Conservation (phyloP, 1,284 basidiomycete species). For the Pseudozyma sp. region DNA sequence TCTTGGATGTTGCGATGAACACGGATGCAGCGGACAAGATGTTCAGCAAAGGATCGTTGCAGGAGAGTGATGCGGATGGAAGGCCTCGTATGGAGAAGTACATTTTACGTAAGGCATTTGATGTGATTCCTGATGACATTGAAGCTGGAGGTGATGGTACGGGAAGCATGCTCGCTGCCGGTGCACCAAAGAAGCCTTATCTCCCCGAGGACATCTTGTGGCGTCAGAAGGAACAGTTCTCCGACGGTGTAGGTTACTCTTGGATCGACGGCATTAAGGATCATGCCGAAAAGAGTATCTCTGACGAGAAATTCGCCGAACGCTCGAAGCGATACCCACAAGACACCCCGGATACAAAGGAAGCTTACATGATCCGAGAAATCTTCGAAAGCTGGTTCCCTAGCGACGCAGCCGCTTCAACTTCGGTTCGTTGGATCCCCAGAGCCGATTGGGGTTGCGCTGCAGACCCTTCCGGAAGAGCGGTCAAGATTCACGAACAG, state of each 20-base stretch:
- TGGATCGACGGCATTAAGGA: conserved; percentile 99
- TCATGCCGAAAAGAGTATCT: conserved; percentile 80
- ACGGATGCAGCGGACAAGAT: conserved; percentile 88
- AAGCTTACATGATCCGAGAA: conserved; percentile 94
- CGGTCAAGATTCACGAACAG: conserved; percentile 93
- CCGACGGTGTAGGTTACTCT: conserved; percentile 98
- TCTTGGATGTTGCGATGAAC: conserved; percentile 94
- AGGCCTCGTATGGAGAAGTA: conserved; percentile 75
- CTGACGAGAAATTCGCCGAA: conserved; percentile 84
- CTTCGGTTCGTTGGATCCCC: conserved; percentile 76
- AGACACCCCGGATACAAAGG: conserved; percentile 94
- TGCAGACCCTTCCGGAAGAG: conserved; percentile 92
- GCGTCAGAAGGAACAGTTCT: conserved; percentile 99
- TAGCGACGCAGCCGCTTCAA: conserved; percentile 83
- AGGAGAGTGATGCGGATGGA: conserved; percentile 76
- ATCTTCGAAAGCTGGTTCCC: conserved; percentile 86
- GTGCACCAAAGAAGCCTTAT: conserved; percentile 74
- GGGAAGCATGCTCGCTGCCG: conserved; percentile 22
- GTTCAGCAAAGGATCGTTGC: conserved; percentile 84
- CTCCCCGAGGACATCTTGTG: conserved; percentile 94
- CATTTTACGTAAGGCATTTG: conserved; percentile 96
- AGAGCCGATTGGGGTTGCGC: conserved; percentile 96
- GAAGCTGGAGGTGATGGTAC: conserved; percentile 70
- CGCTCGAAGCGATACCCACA: conserved; percentile 81
- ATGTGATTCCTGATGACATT: conserved; percentile 80